Evolutionary conservation across 768 basidiomycete genomes (phyloP).

Genomic region (Mrakia blollopis): DNA sequence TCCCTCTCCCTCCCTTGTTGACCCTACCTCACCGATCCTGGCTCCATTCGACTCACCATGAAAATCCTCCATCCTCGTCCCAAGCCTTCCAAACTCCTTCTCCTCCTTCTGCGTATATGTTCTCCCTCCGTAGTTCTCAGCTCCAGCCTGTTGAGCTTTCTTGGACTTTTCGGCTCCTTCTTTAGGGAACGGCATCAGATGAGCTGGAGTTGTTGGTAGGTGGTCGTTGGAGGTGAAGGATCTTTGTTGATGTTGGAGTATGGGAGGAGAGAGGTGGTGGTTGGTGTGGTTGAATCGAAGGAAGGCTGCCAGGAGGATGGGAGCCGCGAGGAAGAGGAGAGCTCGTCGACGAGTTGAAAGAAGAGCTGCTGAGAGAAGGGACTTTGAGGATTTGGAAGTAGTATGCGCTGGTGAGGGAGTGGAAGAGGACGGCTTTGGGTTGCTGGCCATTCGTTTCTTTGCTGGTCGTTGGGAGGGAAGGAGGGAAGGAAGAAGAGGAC

Average conservation of each 20-base stretch:
- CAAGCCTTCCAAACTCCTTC: slow-evolving; percentile 25
- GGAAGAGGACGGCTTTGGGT: too few relatives aligned
- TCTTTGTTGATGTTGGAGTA: neutral
- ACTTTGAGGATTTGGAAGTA: neutral
- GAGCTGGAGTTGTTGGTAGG: neutral
- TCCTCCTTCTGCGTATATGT: slow-evolving; percentile 21
- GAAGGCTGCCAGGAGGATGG: neutral
- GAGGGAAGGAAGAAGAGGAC: neutral
- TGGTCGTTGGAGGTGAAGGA: neutral
- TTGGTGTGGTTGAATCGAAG: neutral
- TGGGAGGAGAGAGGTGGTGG: neutral
- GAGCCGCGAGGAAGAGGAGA: neutral
- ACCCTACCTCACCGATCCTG: neutral
- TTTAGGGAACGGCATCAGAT: slow-evolving; percentile 9
- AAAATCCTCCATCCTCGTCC: slow-evolving; percentile 19
- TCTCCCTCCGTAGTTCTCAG: slow-evolving; percentile 13
- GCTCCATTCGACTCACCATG: neutral
- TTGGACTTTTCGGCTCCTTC: neutral
- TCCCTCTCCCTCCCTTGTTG: neutral
- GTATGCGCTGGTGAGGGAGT: neutral
- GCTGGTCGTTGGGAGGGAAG: too few relatives aligned
- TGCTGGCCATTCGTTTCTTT: too few relatives aligned
- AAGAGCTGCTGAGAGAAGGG: neutral
- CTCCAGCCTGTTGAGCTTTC: too few relatives aligned
- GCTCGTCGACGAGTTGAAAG: neutral